Evolutionary conservation across 2,329 filamentous ascomycete genomes (phyloP).

Genomic region (Penicillium nordicum): DNA sequence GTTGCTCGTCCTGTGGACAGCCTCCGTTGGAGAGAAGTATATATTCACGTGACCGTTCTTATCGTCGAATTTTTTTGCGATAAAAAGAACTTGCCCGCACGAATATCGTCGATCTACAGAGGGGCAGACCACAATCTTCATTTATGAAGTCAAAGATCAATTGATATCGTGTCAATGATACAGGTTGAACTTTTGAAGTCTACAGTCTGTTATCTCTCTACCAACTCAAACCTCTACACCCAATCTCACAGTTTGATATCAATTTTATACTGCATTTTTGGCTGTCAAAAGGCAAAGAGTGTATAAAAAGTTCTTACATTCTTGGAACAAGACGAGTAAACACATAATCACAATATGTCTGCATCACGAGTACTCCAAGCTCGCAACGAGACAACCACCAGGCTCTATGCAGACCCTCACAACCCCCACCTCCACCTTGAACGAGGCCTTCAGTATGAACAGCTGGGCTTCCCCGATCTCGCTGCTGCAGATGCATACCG

Average conservation of each 20-base stretch:
- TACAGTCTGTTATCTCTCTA: neutral
- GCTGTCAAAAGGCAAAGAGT: neutral
- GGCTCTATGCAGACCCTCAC: slow-evolving; percentile 40
- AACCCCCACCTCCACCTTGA: slow-evolving; percentile 41
- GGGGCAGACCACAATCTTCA: neutral
- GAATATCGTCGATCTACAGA: slow-evolving; percentile 7
- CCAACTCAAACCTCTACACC: neutral
- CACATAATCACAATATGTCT: slow-evolving; percentile 14
- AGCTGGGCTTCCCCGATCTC: slow-evolving; percentile 82
- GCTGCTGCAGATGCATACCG: slow-evolving; percentile 87
- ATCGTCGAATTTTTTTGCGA: slow-evolving; percentile 5
- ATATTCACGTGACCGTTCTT: neutral
- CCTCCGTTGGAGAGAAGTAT: neutral
- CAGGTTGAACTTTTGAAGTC: neutral
- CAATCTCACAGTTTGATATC: neutral
- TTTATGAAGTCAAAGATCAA: neutral
- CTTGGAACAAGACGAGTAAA: neutral
- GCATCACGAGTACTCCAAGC: slow-evolving; percentile 29
- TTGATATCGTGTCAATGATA: neutral
- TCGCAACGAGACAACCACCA: slow-evolving; percentile 55
- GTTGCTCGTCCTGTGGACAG: neutral
- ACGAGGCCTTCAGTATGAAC: slow-evolving; percentile 67
- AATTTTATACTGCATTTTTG: neutral
- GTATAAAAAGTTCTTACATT: slow-evolving; percentile 5
- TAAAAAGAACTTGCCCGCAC: slow-evolving; percentile 3